phyloP scores from a whole-genome alignment of 352 stramenopile genomes.

The Phytopythium vexans region DNA sequence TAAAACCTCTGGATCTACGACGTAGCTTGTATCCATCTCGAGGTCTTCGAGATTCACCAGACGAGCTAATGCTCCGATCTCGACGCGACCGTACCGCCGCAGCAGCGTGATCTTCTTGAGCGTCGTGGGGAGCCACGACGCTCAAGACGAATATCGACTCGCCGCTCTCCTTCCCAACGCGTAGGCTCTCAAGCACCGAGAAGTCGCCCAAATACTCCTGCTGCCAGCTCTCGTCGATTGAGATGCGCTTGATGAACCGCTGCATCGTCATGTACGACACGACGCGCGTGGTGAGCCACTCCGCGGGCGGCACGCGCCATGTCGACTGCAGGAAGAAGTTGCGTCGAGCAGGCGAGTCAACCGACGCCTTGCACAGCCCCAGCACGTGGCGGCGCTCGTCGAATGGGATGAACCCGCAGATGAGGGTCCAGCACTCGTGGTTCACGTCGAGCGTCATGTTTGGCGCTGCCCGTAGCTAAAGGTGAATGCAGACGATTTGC shows the following conservation, averaged over 20 bases:
- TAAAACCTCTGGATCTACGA: too few relatives aligned
- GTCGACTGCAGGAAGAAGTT: neutral
- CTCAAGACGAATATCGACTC: neutral
- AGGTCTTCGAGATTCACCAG: too few relatives aligned
- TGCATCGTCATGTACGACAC: neutral
- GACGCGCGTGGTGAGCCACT: neutral
- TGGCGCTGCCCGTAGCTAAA: too few relatives aligned
- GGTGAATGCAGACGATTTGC: too few relatives aligned
- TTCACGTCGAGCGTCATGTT: neutral
- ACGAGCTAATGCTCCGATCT: too few relatives aligned
- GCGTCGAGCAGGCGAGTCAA: neutral
- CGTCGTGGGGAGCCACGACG: neutral
- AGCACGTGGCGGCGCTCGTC: neutral
- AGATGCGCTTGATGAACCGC: neutral
- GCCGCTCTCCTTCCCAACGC: neutral
- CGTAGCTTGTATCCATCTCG: too few relatives aligned
- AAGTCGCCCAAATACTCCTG: neutral
- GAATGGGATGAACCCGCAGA: neutral
- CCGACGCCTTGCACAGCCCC: constrained; percentile 1
- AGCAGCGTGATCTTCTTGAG: too few relatives aligned
- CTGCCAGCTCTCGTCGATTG: neutral
- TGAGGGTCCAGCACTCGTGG: constrained; percentile 4
- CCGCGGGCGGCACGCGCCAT: neutral
- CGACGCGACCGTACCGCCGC: too few relatives aligned
- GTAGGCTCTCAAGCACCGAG: neutral